These are phyloP conservation scores for Coprinellus aureogranulatus DNA, from an alignment of 768 basidiomycete species.

Conservation along the genomic window DNA sequence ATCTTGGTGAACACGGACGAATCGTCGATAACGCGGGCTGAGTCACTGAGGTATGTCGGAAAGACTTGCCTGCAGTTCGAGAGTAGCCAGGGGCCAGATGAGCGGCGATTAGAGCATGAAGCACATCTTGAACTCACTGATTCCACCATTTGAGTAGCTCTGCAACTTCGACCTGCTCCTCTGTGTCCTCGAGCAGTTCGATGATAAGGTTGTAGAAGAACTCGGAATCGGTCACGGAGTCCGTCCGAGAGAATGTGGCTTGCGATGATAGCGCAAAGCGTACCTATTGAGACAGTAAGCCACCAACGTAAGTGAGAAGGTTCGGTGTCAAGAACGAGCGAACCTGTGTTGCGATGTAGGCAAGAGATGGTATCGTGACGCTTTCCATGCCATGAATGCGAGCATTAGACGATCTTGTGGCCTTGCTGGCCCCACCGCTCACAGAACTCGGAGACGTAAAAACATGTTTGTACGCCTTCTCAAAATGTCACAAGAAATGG, in stretches of 20 bases:
- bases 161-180: conserved; percentile 16
- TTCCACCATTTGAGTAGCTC: conserved; percentile 16
- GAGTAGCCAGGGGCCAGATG: too few relatives aligned
- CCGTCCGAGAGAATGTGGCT: conserved; percentile 16
- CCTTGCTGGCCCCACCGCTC: conserved; percentile 12
- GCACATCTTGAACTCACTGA: conserved; percentile 9
- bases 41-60: too few relatives aligned
- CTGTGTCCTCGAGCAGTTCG: conserved; percentile 18
- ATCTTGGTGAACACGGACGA: too few relatives aligned
- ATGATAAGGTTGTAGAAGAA: conserved; percentile 19
- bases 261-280: conserved; percentile 15
- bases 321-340: too few relatives aligned
- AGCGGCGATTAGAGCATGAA: too few relatives aligned
- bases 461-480: conserved; percentile 27
- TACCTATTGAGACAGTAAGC: conserved; percentile 3
- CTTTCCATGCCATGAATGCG: too few relatives aligned
- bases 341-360: conserved; percentile 16
- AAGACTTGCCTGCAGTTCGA: too few relatives aligned
- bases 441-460: conserved; percentile 30
- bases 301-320: too few relatives aligned
- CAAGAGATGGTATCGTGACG: neutral
- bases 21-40: too few relatives aligned
- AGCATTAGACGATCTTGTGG: too few relatives aligned
- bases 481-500: neutral
- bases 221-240: conserved; percentile 21